Percentiles rank a stretch among this genome's conserved stretches.
phyloP scores from a whole-genome alignment of 208 protist species.

The Strigomonas culicis region DNA sequence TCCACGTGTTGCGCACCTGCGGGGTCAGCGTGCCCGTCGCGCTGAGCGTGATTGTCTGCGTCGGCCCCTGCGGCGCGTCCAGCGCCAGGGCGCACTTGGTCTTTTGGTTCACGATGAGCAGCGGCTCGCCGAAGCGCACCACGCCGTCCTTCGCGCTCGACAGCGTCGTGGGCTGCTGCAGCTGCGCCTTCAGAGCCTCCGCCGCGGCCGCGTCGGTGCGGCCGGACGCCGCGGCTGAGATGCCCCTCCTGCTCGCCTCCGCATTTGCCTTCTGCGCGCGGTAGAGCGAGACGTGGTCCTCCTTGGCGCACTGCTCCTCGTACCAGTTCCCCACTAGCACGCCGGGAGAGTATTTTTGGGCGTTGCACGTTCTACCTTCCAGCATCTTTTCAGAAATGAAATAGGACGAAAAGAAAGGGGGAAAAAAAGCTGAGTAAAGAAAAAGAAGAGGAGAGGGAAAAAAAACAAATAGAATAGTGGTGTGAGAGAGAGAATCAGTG shows the following conservation, averaged over 20 bases:
- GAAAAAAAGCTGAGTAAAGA: not conserved
- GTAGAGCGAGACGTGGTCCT: constrained; percentile 72
- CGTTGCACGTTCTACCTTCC: constrained; percentile 29
- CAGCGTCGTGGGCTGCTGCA: constrained; percentile 34
- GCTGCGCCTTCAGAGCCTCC: constrained; percentile 13
- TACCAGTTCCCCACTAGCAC: constrained; percentile 88
- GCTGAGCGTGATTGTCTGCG: constrained; percentile 9
- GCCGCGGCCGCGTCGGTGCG: not conserved
- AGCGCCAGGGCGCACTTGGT: constrained; percentile 48
- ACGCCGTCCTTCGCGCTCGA: constrained; percentile 18
- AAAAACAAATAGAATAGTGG: not conserved
- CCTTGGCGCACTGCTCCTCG: constrained; percentile 69
- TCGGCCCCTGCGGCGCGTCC: constrained; percentile 22
- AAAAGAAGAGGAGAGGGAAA: not conserved
- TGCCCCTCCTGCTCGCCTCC: not conserved
- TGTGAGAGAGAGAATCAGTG: not conserved
- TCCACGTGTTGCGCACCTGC: constrained; percentile 71
- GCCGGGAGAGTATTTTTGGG: constrained; percentile 68
- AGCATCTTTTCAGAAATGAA: constrained; percentile 12
- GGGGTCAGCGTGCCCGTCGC: constrained; percentile 26
- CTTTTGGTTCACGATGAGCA: constrained; percentile 47
- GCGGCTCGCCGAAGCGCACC: constrained; percentile 50
- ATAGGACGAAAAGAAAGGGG: not conserved
- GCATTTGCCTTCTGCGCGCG: constrained; percentile 19
- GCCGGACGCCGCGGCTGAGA: not conserved